These are phyloP conservation scores for Microbotryum violaceum DNA, from an alignment of 1,284 basidiomycete species.

Conservation along the genomic window DNA sequence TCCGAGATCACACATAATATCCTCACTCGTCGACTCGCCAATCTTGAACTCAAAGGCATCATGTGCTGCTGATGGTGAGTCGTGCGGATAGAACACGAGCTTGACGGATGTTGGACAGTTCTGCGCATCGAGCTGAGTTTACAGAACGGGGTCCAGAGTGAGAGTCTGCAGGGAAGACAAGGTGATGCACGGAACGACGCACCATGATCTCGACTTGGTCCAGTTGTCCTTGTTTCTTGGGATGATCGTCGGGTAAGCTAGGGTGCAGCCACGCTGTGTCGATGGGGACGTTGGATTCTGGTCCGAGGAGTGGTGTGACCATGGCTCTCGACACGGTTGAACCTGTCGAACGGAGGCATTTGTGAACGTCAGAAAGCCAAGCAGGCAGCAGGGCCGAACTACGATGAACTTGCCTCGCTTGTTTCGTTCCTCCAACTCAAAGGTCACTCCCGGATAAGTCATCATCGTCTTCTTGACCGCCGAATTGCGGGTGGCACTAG, in stretches of 20 bases:
- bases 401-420: slow-evolving; percentile 1
- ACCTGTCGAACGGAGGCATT: neutral
- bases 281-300: neutral
- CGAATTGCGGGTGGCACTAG: neutral
- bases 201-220: slow-evolving; percentile 18
- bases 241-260: slow-evolving; percentile 7
- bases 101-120: neutral
- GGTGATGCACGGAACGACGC: neutral
- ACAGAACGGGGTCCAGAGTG: neutral
- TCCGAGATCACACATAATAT: slow-evolving; percentile 35
- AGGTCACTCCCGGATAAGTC: slow-evolving; percentile 30
- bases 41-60: slow-evolving; percentile 14
- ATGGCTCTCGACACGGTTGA: slow-evolving; percentile 10
- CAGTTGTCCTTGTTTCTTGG: slow-evolving; percentile 19
- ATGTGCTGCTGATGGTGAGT: neutral
- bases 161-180: neutral
- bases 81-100: slow-evolving; percentile 10
- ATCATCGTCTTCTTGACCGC: no score
- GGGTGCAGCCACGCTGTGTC: slow-evolving; percentile 29
- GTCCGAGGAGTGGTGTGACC: slow-evolving; percentile 11
- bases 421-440: slow-evolving; percentile 16
- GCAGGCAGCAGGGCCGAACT: no score
- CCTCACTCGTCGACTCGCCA: slow-evolving; percentile 32
- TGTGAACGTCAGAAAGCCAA: no score
- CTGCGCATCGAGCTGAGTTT: slow-evolving; percentile 8